Evolutionary conservation across 495 filamentous ascomycete genomes (phyloP).

Genomic region (Aspergillus hancockii): DNA sequence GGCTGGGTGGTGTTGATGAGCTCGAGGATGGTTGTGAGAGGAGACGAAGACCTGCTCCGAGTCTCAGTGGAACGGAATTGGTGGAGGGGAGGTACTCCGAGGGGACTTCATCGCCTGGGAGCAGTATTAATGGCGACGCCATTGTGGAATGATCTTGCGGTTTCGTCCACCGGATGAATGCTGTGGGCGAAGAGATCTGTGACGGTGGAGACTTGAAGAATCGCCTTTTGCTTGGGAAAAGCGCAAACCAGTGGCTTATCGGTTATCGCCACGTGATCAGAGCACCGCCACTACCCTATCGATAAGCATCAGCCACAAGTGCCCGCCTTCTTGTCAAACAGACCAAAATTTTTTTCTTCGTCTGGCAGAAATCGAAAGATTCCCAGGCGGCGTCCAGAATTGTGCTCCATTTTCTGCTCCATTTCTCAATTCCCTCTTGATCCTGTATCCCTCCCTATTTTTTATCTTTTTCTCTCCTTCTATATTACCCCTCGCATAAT

Average conservation of each 20-base stretch:
- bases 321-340: constrained; percentile 23
- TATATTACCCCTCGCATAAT: constrained; percentile 6
- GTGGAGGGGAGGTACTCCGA: constrained; percentile 57
- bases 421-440: constrained; percentile 5
- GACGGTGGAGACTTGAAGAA: constrained; percentile 1
- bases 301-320: constrained; percentile 43
- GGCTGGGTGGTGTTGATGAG: constrained; percentile 21
- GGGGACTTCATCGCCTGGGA: constrained; percentile 80
- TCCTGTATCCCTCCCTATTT: constrained; percentile 2
- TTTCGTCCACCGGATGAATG: neutral
- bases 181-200: neutral
- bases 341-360: constrained; percentile 28
- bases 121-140: constrained; percentile 54
- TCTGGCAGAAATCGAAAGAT: constrained; percentile 31
- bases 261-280: constrained; percentile 26
- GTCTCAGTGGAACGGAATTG: constrained; percentile 67
- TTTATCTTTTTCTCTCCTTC: constrained; percentile 22
- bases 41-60: constrained; percentile 78
- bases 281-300: constrained; percentile 40
- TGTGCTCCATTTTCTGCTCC: constrained; percentile 22
- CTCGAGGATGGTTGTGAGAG: constrained; percentile 33
- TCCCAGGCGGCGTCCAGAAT: constrained; percentile 21
- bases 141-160: constrained; percentile 22
- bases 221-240: constrained; percentile 9
- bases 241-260: constrained; percentile 20